Evolutionary conservation across 2,329 filamentous ascomycete species (phyloP).

Genomic region (Knufia petricola): DNA sequence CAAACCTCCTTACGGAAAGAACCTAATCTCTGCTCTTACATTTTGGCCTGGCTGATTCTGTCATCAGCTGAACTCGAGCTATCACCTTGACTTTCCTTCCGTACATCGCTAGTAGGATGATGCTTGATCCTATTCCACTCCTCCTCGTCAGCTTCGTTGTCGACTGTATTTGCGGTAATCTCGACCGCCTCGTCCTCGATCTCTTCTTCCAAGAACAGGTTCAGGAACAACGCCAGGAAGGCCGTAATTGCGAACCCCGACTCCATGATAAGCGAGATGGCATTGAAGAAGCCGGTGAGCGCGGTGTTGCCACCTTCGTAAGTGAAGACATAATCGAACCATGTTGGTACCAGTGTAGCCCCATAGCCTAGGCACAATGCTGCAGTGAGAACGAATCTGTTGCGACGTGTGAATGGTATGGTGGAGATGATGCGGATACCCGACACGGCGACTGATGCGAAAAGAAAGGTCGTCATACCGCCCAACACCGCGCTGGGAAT

Average conservation of each 20-base stretch:
- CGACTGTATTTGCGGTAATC: slow-evolving; percentile 15
- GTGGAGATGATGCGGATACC: slow-evolving; percentile 57
- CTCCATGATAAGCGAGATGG: slow-evolving; percentile 58
- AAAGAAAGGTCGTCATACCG: slow-evolving; percentile 54
- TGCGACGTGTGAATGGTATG: slow-evolving; percentile 54
- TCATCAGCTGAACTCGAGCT: not conserved
- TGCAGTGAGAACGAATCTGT: slow-evolving; percentile 57
- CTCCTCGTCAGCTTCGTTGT: slow-evolving; percentile 13
- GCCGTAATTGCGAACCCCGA: slow-evolving; percentile 56
- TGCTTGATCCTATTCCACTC: slow-evolving; percentile 19
- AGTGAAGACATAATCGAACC: slow-evolving; percentile 37
- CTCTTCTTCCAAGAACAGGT: slow-evolving; percentile 64
- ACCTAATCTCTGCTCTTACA: too few relatives aligned
- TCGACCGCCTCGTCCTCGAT: slow-evolving; percentile 40
- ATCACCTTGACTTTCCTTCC: not conserved
- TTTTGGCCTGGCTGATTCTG: not conserved
- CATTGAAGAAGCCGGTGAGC: slow-evolving; percentile 48
- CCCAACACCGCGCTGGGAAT: slow-evolving; percentile 47
- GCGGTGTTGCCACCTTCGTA: slow-evolving; percentile 51
- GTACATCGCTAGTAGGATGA: not conserved
- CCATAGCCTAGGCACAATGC: slow-evolving; percentile 51
- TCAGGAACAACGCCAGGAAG: slow-evolving; percentile 62
- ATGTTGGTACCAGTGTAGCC: slow-evolving; percentile 39
- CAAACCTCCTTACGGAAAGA: too few relatives aligned
- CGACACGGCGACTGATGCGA: slow-evolving; percentile 55